Evolutionary conservation across 208 protist species (phyloP), one percentile per base, ranked within the genome.

Genomic region (Entamoeba invadens): DNA sequence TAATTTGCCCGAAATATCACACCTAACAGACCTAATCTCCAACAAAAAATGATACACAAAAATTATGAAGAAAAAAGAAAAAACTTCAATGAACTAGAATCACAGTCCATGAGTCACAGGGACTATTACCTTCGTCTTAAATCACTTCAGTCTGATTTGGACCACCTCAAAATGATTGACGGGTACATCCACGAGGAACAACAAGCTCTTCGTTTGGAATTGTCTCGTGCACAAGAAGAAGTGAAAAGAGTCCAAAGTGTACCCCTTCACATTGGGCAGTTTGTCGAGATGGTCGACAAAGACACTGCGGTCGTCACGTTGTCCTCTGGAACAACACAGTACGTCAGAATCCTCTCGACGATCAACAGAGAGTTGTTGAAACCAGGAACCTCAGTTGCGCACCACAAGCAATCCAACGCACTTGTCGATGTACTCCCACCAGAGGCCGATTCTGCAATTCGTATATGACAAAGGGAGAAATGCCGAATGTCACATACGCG

Each of bases 181-280:
- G 96, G 97, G 45, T 98, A 98, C 95, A 97, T 96, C 46, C 97
- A 97, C 95, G 97, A 98, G 94, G 98, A 98, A 94, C 95, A 97
- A 91, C 95, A 96, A 91, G 97, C 98, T 93, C 94, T 98, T 38
- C 97, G 97, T 93, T 93, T 97, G 45, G 98, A 98, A 95, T 96
- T 98, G 14, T 93, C 98, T 91, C 95, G 97, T 87, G 97, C 98
- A 16, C 96, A 98, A 96, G 97, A 98, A 94, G 97, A 98, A 95
- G 93, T 95, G 10, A 72, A 94, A 38, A 25, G 94, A n/a, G 93
- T 94, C 57, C 31, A 91, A 95, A 68, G 92, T 93, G 98, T 99
- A 35, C 99, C 99, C 93, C 97, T 99, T 4, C 96, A 99, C 4
- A 98, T 99, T 94, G 99, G 99, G 46, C 99, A 99, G 96, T 99